Evolutionary conservation across 176 grass and related monocot species (phyloP).

Genomic region (Triticum dicoccoides): DNA sequence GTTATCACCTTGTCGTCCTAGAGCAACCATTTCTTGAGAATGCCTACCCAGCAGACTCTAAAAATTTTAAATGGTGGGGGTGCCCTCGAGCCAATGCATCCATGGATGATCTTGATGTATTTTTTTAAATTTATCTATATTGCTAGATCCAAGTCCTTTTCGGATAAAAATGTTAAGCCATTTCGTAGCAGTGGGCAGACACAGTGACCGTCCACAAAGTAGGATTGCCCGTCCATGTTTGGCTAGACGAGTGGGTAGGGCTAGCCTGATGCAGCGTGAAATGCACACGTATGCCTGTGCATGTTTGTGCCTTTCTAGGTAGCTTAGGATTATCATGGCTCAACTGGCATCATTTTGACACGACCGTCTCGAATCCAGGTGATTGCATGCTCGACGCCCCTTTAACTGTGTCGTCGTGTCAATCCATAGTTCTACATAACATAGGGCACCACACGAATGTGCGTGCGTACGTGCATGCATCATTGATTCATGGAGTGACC

Average conservation of each 20-base stretch:
- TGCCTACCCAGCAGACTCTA: too few species aligned
- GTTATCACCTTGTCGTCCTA: too few species aligned
- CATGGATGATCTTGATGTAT: too few species aligned
- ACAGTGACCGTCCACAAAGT: too few species aligned
- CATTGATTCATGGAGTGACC: slow-evolving; percentile 9
- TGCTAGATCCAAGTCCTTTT: too few species aligned
- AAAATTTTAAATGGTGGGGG: too few species aligned
- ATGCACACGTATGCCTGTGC: neutral
- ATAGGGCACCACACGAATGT: neutral
- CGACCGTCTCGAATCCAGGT: neutral
- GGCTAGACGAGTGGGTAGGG: neutral
- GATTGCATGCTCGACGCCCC: slow-evolving; percentile 21
- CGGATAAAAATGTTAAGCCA: too few species aligned
- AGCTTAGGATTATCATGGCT: neutral
- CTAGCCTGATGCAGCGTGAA: neutral
- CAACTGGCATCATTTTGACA: slow-evolving; percentile 17
- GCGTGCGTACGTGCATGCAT: slow-evolving; percentile 14
- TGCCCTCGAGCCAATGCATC: too few species aligned
- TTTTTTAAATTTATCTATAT: too few species aligned
- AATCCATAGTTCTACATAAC: slow-evolving; percentile 18
- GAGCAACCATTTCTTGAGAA: too few species aligned
- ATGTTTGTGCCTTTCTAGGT: neutral
- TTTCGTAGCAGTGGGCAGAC: too few species aligned
- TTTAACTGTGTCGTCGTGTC: slow-evolving; percentile 30
- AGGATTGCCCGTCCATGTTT: neutral